Base-by-base conservation (phyloP, 305 asterid species). In the Vinca major region DNA sequence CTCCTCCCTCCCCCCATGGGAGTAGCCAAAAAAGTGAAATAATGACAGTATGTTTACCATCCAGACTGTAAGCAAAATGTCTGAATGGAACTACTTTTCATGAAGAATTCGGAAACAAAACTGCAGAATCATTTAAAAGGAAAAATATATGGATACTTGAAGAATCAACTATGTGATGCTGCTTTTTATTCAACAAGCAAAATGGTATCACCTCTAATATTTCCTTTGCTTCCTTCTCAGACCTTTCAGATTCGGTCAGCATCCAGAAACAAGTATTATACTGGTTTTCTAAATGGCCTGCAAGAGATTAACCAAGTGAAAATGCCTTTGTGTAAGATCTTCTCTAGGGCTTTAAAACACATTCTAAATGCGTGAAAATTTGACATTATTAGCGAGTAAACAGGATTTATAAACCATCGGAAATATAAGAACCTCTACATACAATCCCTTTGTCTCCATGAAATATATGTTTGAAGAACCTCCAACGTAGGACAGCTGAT, bases 391-490 rank as follows among this genome's bases (percentile, higher is more conserved):
- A 14, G 3, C 16, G 43, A 16, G 36, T 1, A 20, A 7, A 43
- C 4, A 13, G 63, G 43, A 58, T 12, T 5, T 13, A 10, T 56
- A 67, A 51, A 20, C 50, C 39, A 64, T 33, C 58, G 55, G 21
- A 41, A 68, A 63, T 51, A 67, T n/a, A 26, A 63, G 67, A 52
- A 62, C 16, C 17, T 56, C 21, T 48, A 58, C 91, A 78, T 77
- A 91, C 96, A 88, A 58, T 86, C 86, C 66, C 69, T 69, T 65
- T 90, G 96, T 72, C 96, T 83, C 90, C 92, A 90, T 20, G 80
- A 64, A 77, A 90, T 85, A 84, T 85, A 89, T 68, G 94, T 78
- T 76, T 89, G 98, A 77, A 92, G 96, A 78, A 92, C 85, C 75
- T 84, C 95, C 81, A 85, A 11, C 48, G 96, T 82, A 40, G 89